These are phyloP conservation scores for Calonectria ilicicola DNA, from an alignment of 2,329 filamentous ascomycete genomes.

Conservation along the genomic window DNA sequence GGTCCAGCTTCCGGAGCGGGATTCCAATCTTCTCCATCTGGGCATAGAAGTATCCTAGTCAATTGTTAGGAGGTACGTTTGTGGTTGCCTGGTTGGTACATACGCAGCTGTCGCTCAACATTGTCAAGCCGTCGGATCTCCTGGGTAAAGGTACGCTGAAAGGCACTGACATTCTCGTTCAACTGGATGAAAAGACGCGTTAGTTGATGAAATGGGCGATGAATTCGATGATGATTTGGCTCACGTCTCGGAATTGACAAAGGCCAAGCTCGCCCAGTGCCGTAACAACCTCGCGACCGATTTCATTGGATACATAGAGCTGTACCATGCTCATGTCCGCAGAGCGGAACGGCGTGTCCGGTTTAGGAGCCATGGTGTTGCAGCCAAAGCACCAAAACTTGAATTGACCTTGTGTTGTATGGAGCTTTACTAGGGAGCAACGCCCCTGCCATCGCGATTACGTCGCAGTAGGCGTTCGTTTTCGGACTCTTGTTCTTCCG, in stretches of 20 bases:
- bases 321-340: slow-evolving; percentile 99
- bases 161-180: slow-evolving; percentile 92
- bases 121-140: slow-evolving; percentile 98
- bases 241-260: slow-evolving; percentile 97
- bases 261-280: slow-evolving; percentile 95
- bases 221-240: slow-evolving; percentile 49
- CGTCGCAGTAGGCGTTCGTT: slow-evolving; percentile 37
- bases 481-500: slow-evolving; percentile 44
- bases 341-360: slow-evolving; percentile 99
- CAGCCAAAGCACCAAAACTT: slow-evolving; percentile 46
- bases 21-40: slow-evolving; percentile 97
- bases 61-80: slow-evolving; percentile 44
- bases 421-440: slow-evolving; percentile 46
- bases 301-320: slow-evolving; percentile 99
- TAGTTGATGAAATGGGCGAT: slow-evolving; percentile 26
- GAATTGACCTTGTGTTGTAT: slow-evolving; percentile 40
- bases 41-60: slow-evolving; percentile 86
- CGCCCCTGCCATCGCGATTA: slow-evolving; percentile 43
- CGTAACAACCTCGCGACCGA: slow-evolving; percentile 96
- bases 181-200: slow-evolving; percentile 67
- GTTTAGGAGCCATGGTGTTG: slow-evolving; percentile 70
- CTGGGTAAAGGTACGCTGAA: slow-evolving; percentile 97
- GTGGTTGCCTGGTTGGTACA: slow-evolving; percentile 49
- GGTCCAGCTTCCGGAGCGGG: slow-evolving; percentile 87
- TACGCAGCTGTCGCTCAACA: slow-evolving; percentile 96